phyloP scores from a whole-genome alignment of 2,329 filamentous ascomycete species.

The Colletotrichum aenigma region DNA sequence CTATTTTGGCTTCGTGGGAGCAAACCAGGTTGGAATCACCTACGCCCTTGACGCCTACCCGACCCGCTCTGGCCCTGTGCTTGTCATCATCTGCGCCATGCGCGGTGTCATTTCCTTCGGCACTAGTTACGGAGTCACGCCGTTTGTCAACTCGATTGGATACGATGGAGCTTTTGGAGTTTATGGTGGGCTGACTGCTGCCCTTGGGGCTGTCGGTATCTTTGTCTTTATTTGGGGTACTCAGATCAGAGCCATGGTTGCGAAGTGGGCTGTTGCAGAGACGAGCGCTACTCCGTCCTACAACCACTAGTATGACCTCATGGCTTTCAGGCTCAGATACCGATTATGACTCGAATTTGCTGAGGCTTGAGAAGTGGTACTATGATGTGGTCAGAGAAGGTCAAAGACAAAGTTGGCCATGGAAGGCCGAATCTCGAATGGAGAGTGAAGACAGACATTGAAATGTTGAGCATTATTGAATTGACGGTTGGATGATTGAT shows the following conservation, averaged over 20 bases:
- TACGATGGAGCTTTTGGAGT: constrained; percentile 37
- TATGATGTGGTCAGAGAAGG: no score
- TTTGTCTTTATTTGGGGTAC: constrained; percentile 36
- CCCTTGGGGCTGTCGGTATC: constrained; percentile 30
- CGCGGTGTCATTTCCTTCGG: constrained; percentile 50
- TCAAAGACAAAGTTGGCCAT: no score
- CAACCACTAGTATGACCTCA: not conserved
- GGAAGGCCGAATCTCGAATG: no score
- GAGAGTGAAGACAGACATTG: no score
- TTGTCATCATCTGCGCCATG: constrained; percentile 50
- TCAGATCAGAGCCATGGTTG: constrained; percentile 25
- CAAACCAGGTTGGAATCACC: constrained; percentile 48
- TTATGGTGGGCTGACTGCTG: constrained; percentile 34
- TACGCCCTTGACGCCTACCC: constrained; percentile 50
- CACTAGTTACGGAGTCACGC: constrained; percentile 29
- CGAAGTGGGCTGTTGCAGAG: not conserved
- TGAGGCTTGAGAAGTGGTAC: not conserved
- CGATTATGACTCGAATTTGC: not conserved
- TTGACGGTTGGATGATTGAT: not conserved
- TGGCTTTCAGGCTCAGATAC: not conserved
- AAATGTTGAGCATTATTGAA: no score
- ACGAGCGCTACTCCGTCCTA: not conserved
- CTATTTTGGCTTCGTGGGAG: constrained; percentile 42
- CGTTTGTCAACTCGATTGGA: constrained; percentile 29
- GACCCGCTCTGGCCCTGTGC: constrained; percentile 40